Percentiles rank a stretch among this genome's conserved stretches.
phyloP scores from a whole-genome alignment of 1,139 yeast genomes.

The Geotrichum citri-aurantii region DNA sequence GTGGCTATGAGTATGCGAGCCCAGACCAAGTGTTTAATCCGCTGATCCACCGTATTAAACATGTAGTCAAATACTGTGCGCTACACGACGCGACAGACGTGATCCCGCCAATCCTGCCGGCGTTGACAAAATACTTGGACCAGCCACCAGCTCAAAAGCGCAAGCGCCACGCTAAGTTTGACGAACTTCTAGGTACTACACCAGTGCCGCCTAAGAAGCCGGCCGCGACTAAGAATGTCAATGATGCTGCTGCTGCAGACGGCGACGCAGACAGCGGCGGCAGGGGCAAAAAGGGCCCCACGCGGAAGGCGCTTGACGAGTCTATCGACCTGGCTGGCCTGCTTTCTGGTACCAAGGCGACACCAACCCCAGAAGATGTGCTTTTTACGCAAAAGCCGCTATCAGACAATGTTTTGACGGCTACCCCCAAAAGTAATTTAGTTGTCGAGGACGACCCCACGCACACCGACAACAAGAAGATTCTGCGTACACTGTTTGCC shows the following conservation, averaged over 20 bases:
- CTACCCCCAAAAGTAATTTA: background rate
- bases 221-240: background rate
- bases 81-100: constrained; percentile 24
- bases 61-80: constrained; percentile 33
- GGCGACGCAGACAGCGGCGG: background rate
- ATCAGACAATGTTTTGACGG: background rate
- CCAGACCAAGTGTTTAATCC: constrained; percentile 32
- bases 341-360: background rate
- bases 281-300: background rate
- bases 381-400: background rate
- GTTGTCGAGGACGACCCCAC: background rate
- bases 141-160: background rate
- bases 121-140: constrained; percentile 20
- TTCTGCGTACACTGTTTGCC: background rate
- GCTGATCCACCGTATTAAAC: constrained; percentile 29
- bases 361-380: background rate
- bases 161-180: background rate
- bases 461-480: background rate
- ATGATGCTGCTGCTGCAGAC: background rate
- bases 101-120: constrained; percentile 24
- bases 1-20: constrained; percentile 17
- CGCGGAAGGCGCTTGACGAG: background rate
- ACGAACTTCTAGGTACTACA: background rate
- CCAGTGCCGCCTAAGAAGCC: background rate
- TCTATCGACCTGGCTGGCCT: background rate